These are phyloP conservation scores for Elymus sibiricus DNA, from an alignment of 176 grass and related monocot genomes.

Conservation along the genomic window DNA sequence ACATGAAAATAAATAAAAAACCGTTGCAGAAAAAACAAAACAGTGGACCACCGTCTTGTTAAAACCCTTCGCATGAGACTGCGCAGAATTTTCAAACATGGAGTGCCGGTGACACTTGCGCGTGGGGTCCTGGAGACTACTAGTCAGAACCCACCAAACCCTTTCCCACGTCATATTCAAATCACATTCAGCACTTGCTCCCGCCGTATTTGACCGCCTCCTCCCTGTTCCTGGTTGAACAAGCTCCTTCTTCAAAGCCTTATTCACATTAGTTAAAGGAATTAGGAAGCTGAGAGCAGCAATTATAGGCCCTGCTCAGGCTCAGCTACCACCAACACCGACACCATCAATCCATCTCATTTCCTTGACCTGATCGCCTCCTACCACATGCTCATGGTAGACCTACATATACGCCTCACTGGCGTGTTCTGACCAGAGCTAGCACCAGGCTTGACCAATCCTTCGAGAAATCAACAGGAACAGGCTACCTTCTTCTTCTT, in stretches of 20 bases:
- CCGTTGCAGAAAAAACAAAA: too few species aligned
- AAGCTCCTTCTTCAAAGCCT: background rate
- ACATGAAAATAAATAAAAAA: too few species aligned
- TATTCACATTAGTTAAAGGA: background rate
- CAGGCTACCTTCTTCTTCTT: background rate
- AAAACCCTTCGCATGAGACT: background rate
- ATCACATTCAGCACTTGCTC: background rate
- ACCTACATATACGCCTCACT: background rate
- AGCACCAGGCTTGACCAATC: background rate
- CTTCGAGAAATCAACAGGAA: background rate
- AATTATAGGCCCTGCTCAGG: background rate
- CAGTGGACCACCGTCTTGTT: background rate
- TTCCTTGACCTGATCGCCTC: slow-evolving; percentile 36
- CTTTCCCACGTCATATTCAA: background rate
- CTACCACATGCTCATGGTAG: background rate
- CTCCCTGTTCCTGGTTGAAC: background rate
- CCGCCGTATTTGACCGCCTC: slow-evolving; percentile 30
- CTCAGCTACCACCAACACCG: background rate
- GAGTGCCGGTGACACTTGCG: background rate
- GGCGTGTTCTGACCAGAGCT: background rate
- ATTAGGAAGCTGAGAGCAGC: background rate
- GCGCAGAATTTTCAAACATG: background rate
- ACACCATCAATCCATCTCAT: background rate
- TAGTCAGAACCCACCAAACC: background rate
- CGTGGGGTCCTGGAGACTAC: background rate